Conservation (phyloP, 139 green algal genomes). For the Picochlorum sp. region DNA sequence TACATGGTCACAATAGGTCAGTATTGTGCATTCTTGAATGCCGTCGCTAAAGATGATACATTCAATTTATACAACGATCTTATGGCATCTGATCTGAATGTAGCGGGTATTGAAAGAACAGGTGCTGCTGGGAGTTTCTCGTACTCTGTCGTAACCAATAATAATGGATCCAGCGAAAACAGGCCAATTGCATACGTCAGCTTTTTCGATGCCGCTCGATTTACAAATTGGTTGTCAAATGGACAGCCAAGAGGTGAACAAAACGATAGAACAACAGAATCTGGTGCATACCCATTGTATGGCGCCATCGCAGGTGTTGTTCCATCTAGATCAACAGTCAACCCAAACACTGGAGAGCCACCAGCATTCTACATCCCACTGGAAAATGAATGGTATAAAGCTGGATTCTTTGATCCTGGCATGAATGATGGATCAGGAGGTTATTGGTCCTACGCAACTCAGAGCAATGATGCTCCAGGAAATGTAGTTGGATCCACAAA, state of each 20-base stretch:
- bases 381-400: slow-evolving; percentile 3
- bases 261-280: not conserved
- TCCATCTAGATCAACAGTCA: not conserved
- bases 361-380: slow-evolving; percentile 1
- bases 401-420: not conserved
- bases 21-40: not conserved
- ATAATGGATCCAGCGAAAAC: not conserved
- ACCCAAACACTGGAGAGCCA: not conserved
- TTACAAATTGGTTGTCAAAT: slow-evolving; percentile 4
- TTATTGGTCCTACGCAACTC: not conserved
- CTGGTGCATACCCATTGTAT: slow-evolving; percentile 3
- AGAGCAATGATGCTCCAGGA: not conserved
- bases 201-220: not conserved
- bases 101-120: not conserved
- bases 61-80: not conserved
- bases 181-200: slow-evolving; percentile 3
- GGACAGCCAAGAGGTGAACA: not conserved
- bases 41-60: not conserved
- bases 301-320: not conserved
- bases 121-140: not conserved
- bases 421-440: not conserved
- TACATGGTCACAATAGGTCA: slow-evolving; percentile 1
- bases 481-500: not conserved
- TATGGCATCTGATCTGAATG: not conserved
- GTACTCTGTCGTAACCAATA: not conserved